These are phyloP conservation scores for Alternaria sp. DNA, from an alignment of 2,329 filamentous ascomycete genomes.

Conservation along the genomic window DNA sequence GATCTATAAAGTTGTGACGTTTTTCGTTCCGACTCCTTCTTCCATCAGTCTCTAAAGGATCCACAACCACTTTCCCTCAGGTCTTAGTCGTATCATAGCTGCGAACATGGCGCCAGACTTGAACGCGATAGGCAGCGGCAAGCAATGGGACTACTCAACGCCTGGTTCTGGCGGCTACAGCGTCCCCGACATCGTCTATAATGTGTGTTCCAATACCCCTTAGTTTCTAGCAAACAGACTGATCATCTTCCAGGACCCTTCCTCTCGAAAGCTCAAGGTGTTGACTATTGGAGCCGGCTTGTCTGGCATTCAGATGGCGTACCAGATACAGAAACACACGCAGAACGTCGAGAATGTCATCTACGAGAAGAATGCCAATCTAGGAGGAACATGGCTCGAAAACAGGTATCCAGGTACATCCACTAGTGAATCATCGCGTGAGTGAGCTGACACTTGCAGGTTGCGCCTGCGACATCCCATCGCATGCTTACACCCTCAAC, in stretches of 20 bases:
- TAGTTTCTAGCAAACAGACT: neutral
- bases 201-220: constrained; percentile 20
- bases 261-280: constrained; percentile 50
- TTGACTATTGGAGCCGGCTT: constrained; percentile 58
- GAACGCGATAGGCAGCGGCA: constrained; percentile 45
- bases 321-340: constrained; percentile 54
- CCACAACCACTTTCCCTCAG: neutral
- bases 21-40: too few species aligned
- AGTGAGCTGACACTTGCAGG: constrained; percentile 14
- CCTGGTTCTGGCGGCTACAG: constrained; percentile 53
- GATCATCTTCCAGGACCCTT: constrained; percentile 15
- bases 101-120: constrained; percentile 52
- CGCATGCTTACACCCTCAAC: constrained; percentile 54
- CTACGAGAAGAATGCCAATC: constrained; percentile 56
- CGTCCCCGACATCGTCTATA: constrained; percentile 49
- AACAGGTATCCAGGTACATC: constrained; percentile 47
- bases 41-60: neutral
- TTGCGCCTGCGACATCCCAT: constrained; percentile 55
- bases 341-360: constrained; percentile 56
- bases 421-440: too few species aligned
- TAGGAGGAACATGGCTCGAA: constrained; percentile 56
- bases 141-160: constrained; percentile 52
- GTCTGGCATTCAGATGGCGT: constrained; percentile 56
- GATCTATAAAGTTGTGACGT: neutral
- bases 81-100: neutral